These are phyloP conservation scores for Crithidia brevicula DNA, from an alignment of 208 protist genomes.

Conservation along the genomic window DNA sequence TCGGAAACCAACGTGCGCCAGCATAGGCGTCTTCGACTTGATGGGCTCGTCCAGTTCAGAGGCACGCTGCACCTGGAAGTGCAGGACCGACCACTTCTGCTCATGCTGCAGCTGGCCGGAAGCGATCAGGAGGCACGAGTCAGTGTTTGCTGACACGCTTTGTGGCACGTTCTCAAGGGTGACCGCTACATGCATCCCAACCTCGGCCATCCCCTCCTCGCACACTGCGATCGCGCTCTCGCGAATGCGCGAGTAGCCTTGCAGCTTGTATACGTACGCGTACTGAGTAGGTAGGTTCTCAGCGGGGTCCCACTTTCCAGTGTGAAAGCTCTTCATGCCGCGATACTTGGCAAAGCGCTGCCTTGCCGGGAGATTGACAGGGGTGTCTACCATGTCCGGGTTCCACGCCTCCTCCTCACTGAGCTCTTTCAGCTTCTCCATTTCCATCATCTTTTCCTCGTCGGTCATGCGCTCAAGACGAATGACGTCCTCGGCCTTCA, in stretches of 20 bases:
- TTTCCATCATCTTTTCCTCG: constrained; percentile 73
- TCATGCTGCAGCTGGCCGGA: constrained; percentile 90
- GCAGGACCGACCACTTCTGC: constrained; percentile 91
- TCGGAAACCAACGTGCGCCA: constrained; percentile 88
- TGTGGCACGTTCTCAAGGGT: constrained; percentile 69
- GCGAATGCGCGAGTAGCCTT: constrained; percentile 81
- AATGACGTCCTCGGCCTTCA: constrained; percentile 81
- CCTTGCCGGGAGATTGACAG: constrained; percentile 81
- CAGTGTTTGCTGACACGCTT: constrained; percentile 44
- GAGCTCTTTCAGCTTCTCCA: constrained; percentile 72
- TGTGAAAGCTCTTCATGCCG: constrained; percentile 88
- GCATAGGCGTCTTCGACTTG: constrained; percentile 90
- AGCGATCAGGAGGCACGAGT: constrained; percentile 65
- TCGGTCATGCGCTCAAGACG: constrained; percentile 86
- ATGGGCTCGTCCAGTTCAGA: constrained; percentile 81
- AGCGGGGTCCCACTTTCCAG: constrained; percentile 80
- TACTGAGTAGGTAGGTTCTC: constrained; percentile 89
- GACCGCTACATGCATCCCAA: constrained; percentile 67
- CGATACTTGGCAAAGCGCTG: constrained; percentile 90
- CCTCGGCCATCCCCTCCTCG: constrained; percentile 47
- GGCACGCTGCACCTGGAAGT: constrained; percentile 81
- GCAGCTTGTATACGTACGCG: constrained; percentile 91
- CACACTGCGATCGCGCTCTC: constrained; percentile 65
- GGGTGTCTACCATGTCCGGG: constrained; percentile 87
- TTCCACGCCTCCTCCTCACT: constrained; percentile 88